These are phyloP conservation scores for Ochetophila trinervis DNA, from an alignment of 306 rosid genomes.

Conservation along the genomic window DNA sequence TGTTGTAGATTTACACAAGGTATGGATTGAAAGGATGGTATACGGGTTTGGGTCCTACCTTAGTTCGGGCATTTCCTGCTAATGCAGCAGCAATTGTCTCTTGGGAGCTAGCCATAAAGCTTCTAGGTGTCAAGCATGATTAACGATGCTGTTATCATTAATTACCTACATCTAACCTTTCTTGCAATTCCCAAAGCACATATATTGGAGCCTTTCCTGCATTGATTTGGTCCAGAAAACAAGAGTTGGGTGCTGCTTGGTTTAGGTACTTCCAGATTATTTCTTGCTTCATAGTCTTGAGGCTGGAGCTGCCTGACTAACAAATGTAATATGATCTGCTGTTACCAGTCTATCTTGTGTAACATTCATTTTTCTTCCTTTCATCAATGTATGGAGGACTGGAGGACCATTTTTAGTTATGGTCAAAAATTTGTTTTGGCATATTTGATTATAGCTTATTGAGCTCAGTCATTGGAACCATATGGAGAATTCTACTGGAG, in stretches of 20 bases:
- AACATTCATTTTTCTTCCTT: too few species aligned
- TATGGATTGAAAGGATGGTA: slow-evolving; percentile 85
- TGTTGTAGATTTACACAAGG: slow-evolving; percentile 55
- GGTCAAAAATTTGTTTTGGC: too few species aligned
- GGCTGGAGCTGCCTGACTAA: too few species aligned
- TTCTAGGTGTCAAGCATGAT: slow-evolving; percentile 58
- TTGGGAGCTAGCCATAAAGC: slow-evolving; percentile 89
- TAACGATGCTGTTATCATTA: slow-evolving; percentile 28
- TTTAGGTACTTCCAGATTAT: background rate
- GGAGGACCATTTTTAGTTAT: too few species aligned
- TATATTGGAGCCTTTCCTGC: background rate
- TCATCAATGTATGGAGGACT: too few species aligned
- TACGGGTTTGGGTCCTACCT: slow-evolving; percentile 82
- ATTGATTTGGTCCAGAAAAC: background rate
- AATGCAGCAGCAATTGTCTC: slow-evolving; percentile 85
- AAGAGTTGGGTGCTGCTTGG: background rate
- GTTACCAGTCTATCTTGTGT: too few species aligned
- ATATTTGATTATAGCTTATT: background rate
- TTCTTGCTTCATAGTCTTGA: background rate
- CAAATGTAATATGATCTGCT: too few species aligned
- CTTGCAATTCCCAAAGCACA: background rate
- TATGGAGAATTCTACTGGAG: background rate
- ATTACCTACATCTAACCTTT: background rate
- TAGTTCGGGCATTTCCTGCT: slow-evolving; percentile 86
- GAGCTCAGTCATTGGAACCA: background rate